Evolutionary conservation across 1,284 basidiomycete genomes (phyloP), one percentile per base, ranked within the genome.

Genomic region (Marasmius sp.): DNA sequence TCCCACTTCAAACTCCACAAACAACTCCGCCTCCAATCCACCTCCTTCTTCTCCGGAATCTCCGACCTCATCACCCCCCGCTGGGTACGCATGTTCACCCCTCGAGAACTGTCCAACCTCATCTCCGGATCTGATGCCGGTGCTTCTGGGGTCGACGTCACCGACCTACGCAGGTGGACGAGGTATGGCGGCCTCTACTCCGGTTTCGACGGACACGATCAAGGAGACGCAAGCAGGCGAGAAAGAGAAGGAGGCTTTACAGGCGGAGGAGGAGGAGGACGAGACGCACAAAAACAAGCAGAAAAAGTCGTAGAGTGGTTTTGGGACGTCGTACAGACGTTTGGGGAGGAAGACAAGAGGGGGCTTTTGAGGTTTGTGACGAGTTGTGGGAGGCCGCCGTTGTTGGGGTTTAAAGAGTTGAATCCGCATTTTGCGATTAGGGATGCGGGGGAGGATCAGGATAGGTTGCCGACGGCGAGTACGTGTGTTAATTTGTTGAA

Each of bases 401-500:
- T 93, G 6, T 75, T 98, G 85, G 94, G 95, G 0, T 98, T 98
- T 81, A 89, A 88, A 66, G 91, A 95, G 69, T 83, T 98, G 3
- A 81, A 87, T 20, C 95, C 95, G 0, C 85, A 88, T 60, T 97
- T 97, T 68, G 87, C 87, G 0, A 95, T 98, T 59, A 85, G 93
- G 7, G 92, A 92, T 65, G 83, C 89, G 10, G 91, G 92, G 1
- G 69, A 69, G 0, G 93, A 97, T 70, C 79, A 91, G 65, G 80
- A 82, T 48, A 83, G 95, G 8, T 75, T 97, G 56, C 95, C 94
- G 0, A 92, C 91, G 0, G 81, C 87, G 0, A 91, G 89, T 66
- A 94, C 93, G 0, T 97, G 95, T 69, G 91, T 94, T 38, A 97
- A 97, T 72, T 73, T 95, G 11, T 76, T 96, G 43, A 95, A 95